A percentile compares a stretch with the other conserved stretches of the same genome.
These are phyloP conservation scores for Pisolithus thermaeus DNA, from an alignment of 1,284 basidiomycete species.

Conservation along the genomic window DNA sequence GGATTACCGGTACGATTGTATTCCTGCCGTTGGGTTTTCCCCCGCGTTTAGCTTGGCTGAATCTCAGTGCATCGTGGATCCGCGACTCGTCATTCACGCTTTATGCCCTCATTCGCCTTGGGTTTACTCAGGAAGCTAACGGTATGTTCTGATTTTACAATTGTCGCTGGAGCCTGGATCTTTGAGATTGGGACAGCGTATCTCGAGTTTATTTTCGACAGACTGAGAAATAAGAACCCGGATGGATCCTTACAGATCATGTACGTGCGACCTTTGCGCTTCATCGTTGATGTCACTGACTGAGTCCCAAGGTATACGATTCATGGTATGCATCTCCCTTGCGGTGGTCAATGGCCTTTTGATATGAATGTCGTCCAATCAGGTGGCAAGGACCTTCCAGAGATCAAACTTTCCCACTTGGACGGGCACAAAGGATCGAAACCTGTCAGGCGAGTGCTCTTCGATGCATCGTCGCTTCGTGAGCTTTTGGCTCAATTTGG, in stretches of 20 bases:
- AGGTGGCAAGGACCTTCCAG: constrained; percentile 80
- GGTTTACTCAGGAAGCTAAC: constrained; percentile 86
- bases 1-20: constrained; percentile 57
- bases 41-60: background rate
- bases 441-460: constrained; percentile 49
- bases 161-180: background rate
- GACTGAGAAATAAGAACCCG: constrained; percentile 74
- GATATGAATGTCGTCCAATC: background rate
- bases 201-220: constrained; percentile 85
- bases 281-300: background rate
- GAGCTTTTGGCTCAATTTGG: background rate
- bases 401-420: constrained; percentile 77
- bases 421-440: constrained; percentile 83
- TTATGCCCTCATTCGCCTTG: constrained; percentile 85
- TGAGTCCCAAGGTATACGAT: constrained; percentile 57
- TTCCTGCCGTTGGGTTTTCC: background rate
- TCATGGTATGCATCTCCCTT: constrained; percentile 46
- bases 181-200: constrained; percentile 48
- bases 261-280: constrained; percentile 32
- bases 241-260: constrained; percentile 91
- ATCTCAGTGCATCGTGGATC: constrained; percentile 71
- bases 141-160: constrained; percentile 34
- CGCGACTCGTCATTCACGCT: constrained; percentile 89
- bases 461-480: background rate
- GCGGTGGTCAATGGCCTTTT: background rate